phyloP scores from a whole-genome alignment of 345 rosid genomes.

The Lepidium didymum region DNA sequence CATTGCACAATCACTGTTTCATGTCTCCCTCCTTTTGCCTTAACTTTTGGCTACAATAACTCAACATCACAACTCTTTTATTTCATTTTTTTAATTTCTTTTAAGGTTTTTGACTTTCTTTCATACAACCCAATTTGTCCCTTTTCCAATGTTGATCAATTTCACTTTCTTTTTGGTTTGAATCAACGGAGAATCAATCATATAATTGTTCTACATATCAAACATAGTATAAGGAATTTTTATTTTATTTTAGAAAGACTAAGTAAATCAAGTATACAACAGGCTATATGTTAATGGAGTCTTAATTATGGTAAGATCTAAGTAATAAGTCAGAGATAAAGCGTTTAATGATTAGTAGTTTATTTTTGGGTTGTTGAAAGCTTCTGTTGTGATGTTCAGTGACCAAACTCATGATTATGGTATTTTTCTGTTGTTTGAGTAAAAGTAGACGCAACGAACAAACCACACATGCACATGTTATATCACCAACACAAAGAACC shows the following conservation, averaged over 20 bases:
- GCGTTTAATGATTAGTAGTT: constrained; percentile 10
- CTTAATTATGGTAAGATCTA: constrained; percentile 1
- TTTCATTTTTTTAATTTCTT: not conserved
- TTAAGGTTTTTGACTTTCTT: constrained; percentile 22
- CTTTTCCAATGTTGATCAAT: constrained; percentile 15
- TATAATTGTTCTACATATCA: constrained; percentile 1
- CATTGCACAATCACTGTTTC: constrained; percentile 26
- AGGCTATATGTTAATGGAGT: not conserved
- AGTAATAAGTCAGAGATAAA: constrained; percentile 1
- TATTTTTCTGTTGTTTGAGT: constrained; percentile 20
- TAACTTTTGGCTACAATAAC: constrained; percentile 26
- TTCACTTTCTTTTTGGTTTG: not conserved
- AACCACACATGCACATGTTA: constrained; percentile 31
- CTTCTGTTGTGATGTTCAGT: constrained; percentile 23
- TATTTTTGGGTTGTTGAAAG: constrained; percentile 17
- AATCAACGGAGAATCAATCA: not conserved
- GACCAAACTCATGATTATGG: constrained; percentile 26
- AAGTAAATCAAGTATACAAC: too few relatives aligned
- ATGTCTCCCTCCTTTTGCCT: constrained; percentile 34
- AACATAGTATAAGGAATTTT: too few relatives aligned
- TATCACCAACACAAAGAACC: constrained; percentile 22
- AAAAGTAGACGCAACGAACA: constrained; percentile 29
- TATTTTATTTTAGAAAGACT: too few relatives aligned
- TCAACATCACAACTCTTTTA: constrained; percentile 17
- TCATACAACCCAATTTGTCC: constrained; percentile 5